These are phyloP conservation scores for Cyclotella choctawhatcheeana DNA, from an alignment of 108 stramenopile species.

Conservation along the genomic window DNA sequence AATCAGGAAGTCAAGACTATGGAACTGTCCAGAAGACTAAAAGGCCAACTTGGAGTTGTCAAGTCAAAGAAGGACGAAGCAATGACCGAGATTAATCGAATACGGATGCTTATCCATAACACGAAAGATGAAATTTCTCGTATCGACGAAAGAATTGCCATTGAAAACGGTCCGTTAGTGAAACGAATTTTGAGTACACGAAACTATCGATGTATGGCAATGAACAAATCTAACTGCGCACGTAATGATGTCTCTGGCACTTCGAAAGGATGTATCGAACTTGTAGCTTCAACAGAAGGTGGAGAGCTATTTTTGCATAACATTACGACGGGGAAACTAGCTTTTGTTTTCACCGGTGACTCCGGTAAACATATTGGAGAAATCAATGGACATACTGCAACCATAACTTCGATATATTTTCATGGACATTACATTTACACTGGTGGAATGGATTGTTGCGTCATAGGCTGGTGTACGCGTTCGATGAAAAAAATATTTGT, in stretches of 20 bases:
- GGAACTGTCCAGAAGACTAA: constrained; percentile 53
- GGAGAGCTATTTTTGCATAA: constrained; percentile 43
- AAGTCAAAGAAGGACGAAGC: constrained; percentile 17
- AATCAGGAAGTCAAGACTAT: constrained; percentile 63
- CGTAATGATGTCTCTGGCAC: constrained; percentile 66
- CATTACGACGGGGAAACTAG: constrained; percentile 48
- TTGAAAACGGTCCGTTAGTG: constrained; percentile 66
- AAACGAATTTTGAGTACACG: constrained; percentile 41
- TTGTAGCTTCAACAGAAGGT: constrained; percentile 51
- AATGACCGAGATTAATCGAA: neutral
- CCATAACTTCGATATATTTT: constrained; percentile 60
- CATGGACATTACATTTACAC: constrained; percentile 57
- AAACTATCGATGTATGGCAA: constrained; percentile 49
- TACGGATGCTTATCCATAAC: constrained; percentile 41
- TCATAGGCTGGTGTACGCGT: constrained; percentile 54
- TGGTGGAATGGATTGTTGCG: constrained; percentile 49
- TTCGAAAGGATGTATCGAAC: constrained; percentile 60
- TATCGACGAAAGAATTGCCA: constrained; percentile 38
- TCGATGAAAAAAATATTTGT: constrained; percentile 21
- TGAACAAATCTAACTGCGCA: constrained; percentile 60
- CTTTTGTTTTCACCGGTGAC: constrained; percentile 63
- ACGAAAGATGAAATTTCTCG: constrained; percentile 45
- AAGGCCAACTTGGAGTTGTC: constrained; percentile 45
- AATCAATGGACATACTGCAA: constrained; percentile 48
- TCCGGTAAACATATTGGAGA: constrained; percentile 57